Evolutionary conservation across 2,329 filamentous ascomycete genomes (phyloP).

Genomic region (Huntiella moniliformis): DNA sequence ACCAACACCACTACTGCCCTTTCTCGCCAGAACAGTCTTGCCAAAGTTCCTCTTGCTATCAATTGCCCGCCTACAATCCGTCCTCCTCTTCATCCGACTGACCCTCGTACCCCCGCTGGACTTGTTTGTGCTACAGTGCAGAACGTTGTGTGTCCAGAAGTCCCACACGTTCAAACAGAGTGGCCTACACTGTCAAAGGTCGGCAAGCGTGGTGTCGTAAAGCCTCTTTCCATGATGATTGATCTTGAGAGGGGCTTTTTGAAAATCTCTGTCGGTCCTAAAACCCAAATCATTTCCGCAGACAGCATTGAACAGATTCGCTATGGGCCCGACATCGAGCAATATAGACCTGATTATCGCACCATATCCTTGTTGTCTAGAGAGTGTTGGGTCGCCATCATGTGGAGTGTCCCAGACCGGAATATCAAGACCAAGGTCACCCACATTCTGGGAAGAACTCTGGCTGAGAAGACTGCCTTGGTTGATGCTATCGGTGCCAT

Average conservation of each 20-base stretch:
- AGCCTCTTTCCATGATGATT: no score
- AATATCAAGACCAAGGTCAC: slow-evolving; percentile 63
- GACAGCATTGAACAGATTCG: slow-evolving; percentile 90
- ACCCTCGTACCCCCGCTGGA: no score
- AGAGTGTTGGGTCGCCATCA: slow-evolving; percentile 69
- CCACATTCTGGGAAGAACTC: slow-evolving; percentile 66
- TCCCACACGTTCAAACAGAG: no score
- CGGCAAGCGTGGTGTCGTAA: no score
- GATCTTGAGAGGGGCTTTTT: no score
- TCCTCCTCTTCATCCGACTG: no score
- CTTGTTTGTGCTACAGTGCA: no score
- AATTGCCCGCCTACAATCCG: no score
- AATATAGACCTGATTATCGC: slow-evolving; percentile 66
- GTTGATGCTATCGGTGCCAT: slow-evolving; percentile 68
- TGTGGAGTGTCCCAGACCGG: slow-evolving; percentile 56
- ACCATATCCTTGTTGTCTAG: slow-evolving; percentile 49
- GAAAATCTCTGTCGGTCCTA: slow-evolving; percentile 39
- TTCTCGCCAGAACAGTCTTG: slow-evolving; percentile 47
- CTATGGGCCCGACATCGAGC: slow-evolving; percentile 62
- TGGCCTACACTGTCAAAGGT: no score
- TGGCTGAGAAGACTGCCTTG: slow-evolving; percentile 59
- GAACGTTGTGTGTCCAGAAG: no score
- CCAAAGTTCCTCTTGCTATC: no score
- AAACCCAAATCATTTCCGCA: slow-evolving; percentile 74
- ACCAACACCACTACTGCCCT: slow-evolving; percentile 25